phyloP scores from a whole-genome alignment of 2,329 filamentous ascomycete species.

The Thelonectria discophora region DNA sequence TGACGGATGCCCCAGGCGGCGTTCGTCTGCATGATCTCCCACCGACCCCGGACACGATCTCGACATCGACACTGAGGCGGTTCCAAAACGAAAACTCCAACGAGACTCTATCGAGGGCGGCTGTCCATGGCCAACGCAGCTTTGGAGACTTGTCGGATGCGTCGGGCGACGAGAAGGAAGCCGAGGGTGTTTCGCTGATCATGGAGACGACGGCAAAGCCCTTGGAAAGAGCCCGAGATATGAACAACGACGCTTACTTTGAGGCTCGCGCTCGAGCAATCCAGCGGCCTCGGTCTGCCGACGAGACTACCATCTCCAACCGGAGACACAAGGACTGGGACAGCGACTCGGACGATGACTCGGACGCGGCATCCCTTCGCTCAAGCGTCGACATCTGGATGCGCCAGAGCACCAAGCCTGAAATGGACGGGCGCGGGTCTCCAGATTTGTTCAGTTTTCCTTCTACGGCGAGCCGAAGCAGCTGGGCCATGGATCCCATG shows the following conservation, averaged over 20 bases:
- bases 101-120: slow-evolving; percentile 54
- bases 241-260: slow-evolving; percentile 34
- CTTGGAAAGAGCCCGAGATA: slow-evolving; percentile 34
- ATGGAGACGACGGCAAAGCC: slow-evolving; percentile 30
- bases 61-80: slow-evolving; percentile 61
- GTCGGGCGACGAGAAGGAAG: slow-evolving; percentile 33
- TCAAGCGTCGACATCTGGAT: slow-evolving; percentile 68
- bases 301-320: slow-evolving; percentile 55
- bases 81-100: slow-evolving; percentile 61
- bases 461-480: slow-evolving; percentile 44
- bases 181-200: slow-evolving; percentile 29
- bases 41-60: slow-evolving; percentile 68
- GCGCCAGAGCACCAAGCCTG: slow-evolving; percentile 59
- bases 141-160: slow-evolving; percentile 45
- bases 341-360: slow-evolving; percentile 52
- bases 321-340: slow-evolving; percentile 55
- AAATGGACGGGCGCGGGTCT: slow-evolving; percentile 47
- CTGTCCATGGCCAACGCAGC: slow-evolving; percentile 43
- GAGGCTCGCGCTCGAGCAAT: slow-evolving; percentile 39
- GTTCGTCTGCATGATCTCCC: slow-evolving; percentile 58
- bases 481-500: slow-evolving; percentile 60
- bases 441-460: slow-evolving; percentile 67
- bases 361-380: slow-evolving; percentile 53
- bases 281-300: slow-evolving; percentile 57
- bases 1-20: slow-evolving; percentile 56